Base-by-base conservation (phyloP, 2,329 filamentous ascomycete genomes). In the Pseudopithomyces chartarum region DNA sequence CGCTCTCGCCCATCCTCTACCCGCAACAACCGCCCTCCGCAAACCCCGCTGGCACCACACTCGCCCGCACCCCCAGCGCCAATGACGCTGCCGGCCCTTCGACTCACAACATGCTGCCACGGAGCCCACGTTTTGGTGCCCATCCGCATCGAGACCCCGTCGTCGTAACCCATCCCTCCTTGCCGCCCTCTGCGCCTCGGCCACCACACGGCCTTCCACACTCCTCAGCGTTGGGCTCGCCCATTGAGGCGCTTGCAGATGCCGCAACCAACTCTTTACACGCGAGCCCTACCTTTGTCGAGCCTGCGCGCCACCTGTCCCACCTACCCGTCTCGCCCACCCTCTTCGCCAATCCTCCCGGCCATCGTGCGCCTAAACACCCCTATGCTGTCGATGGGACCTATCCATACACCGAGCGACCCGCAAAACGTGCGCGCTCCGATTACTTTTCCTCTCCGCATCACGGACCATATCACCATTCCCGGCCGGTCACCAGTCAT, bases 351-450 rank as follows among this genome's bases (percentile, higher is more conserved):
- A 63, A 59, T 46, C 57, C 64, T 32, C 56, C 56, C 38, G 61
- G 53, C 62, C 61, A 64, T 39, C 64, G 62, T 65, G 61, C 64
- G 19, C 58, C 67, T 22, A 63, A 63, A 55, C 71, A 68, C 55
- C 55, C 60, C 50, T 55, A 60, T 45, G 36, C 54, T 13, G 50
- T 59, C 38, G 54, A 62, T 15, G 19, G 36, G 44, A 20, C 38
- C 39, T 44, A 55, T 26, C 43, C 52, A 13, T 60, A 68, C 20
- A 67, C 74, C 46, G 81, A 86, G 64, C 79, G 83, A 45, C 85
- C 85, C 3, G 73, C 83, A 19, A 88, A 88, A 72, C 81, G 86
- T 40, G 80, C 84, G 47, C 82, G 85, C 60, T 87, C 86, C 42
- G 85, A 87, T 64, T 78, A 83, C 62, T 74, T 82, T 50, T 76